Conservation (phyloP, 208 protist species). For the Vickermania ingenoplastis region DNA sequence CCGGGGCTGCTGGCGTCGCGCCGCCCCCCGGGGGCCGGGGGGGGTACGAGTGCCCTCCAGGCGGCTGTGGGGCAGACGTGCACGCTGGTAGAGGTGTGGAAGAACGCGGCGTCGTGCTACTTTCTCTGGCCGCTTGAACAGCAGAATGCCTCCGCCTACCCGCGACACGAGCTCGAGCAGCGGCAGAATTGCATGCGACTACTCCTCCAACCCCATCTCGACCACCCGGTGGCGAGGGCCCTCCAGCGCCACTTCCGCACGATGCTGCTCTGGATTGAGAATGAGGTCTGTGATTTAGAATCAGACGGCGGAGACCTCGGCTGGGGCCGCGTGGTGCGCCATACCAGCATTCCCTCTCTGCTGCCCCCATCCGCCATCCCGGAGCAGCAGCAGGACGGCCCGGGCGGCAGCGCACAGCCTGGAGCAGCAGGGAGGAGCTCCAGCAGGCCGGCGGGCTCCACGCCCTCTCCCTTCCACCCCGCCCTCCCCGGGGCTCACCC, state of each 20-base stretch:
- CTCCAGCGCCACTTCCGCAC: not conserved
- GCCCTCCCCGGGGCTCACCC: not conserved
- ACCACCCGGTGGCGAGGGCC: not conserved
- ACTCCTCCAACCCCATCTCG: not conserved
- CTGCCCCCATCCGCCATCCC: not conserved
- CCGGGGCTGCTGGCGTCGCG: not conserved
- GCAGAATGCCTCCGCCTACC: not conserved
- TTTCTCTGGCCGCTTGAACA: not conserved
- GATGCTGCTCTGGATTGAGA: not conserved
- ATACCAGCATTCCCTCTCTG: not conserved
- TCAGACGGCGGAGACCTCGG: not conserved
- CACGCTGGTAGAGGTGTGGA: not conserved
- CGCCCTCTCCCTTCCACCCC: not conserved
- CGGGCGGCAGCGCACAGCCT: not conserved
- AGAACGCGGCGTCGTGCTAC: not conserved
- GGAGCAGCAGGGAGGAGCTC: not conserved
- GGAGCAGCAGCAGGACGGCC: not conserved
- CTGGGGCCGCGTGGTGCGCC: not conserved
- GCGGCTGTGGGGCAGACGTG: not conserved
- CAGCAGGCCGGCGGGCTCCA: not conserved
- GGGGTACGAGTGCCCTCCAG: too few relatives aligned
- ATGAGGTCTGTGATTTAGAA: not conserved
- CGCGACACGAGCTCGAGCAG: not conserved
- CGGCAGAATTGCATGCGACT: not conserved
- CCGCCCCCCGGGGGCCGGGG: not conserved